A percentile compares a stretch with the other conserved stretches of the same genome.
phyloP scores from a whole-genome alignment of 257 asterid genomes.

The Linaria vulgaris region DNA sequence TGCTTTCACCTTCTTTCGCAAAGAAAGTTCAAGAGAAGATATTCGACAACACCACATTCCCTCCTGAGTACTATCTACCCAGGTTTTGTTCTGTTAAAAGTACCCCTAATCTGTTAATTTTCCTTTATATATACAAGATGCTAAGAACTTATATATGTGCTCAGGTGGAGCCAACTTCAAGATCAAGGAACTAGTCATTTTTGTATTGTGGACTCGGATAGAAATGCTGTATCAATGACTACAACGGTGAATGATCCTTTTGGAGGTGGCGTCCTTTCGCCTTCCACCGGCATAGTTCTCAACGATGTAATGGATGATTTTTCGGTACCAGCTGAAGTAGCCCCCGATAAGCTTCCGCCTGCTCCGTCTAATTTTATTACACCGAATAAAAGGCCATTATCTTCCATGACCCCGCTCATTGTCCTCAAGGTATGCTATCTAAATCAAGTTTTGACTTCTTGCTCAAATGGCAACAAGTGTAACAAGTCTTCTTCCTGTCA shows the following conservation, averaged over 20 bases:
- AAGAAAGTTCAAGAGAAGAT: conserved; percentile 48
- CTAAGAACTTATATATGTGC: background rate
- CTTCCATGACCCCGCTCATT: conserved; percentile 89
- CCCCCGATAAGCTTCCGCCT: conserved; percentile 72
- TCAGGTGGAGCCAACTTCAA: conserved; percentile 74
- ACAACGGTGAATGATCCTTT: conserved; percentile 67
- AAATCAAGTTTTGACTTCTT: background rate
- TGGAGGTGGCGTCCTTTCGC: conserved; percentile 79
- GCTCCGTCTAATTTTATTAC: conserved; percentile 79
- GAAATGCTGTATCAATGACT: conserved; percentile 92
- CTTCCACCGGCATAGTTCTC: conserved; percentile 82
- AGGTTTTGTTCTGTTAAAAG: conserved; percentile 40
- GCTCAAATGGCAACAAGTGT: background rate
- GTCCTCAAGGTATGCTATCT: conserved; percentile 87
- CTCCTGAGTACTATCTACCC: conserved; percentile 72
- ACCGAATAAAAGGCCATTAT: conserved; percentile 84
- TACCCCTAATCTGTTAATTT: background rate
- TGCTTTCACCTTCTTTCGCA: conserved; percentile 81
- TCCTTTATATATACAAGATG: background rate
- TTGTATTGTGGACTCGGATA: conserved; percentile 75
- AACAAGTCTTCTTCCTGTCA: background rate
- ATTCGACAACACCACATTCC: conserved; percentile 88
- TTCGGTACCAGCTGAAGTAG: conserved; percentile 62
- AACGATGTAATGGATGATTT: conserved; percentile 96
- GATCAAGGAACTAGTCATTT: conserved; percentile 92